A percentile compares a stretch with the other conserved stretches of the same genome.
Conservation (phyloP, 305 asterid genomes). For the Ilex paraguariensis region DNA sequence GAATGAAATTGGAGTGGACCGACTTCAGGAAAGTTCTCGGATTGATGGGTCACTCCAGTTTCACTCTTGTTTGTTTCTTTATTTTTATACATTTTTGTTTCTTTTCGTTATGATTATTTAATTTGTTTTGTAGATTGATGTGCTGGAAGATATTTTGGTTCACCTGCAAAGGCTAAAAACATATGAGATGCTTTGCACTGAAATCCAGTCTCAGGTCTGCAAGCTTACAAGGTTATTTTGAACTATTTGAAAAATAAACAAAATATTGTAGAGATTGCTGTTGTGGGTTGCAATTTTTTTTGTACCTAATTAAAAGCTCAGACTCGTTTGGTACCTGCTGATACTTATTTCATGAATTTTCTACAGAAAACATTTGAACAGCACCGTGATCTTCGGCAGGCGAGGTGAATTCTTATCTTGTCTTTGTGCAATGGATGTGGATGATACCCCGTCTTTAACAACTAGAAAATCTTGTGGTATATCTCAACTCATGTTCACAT, state of each 20-base stretch:
- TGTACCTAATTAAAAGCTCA: constrained; percentile 13
- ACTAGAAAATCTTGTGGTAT: constrained; percentile 17
- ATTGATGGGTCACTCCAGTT: not conserved
- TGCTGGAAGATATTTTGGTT: constrained; percentile 47
- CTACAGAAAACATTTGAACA: constrained; percentile 44
- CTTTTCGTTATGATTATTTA: constrained; percentile 2
- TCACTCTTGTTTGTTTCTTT: constrained; percentile 10
- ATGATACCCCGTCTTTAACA: constrained; percentile 9
- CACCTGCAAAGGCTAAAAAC: constrained; percentile 55
- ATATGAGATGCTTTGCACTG: constrained; percentile 50
- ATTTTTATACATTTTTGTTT: constrained; percentile 11
- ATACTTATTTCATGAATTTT: constrained; percentile 26
- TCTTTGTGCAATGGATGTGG: constrained; percentile 16
- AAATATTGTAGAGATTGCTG: not conserved
- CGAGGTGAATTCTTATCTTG: constrained; percentile 46
- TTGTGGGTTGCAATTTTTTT: not conserved
- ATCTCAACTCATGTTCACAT: not conserved
- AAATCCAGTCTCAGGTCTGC: constrained; percentile 59
- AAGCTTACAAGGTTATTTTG: constrained; percentile 16
- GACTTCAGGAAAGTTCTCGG: too few species aligned
- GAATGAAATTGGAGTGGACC: too few species aligned
- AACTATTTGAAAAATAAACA: constrained; percentile 15
- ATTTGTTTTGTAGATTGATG: constrained; percentile 54
- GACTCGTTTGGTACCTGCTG: constrained; percentile 14
- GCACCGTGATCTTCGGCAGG: constrained; percentile 34